These are phyloP conservation scores for Zymoseptoria pseudotritici DNA, from an alignment of 2,329 filamentous ascomycete genomes.

Conservation along the genomic window DNA sequence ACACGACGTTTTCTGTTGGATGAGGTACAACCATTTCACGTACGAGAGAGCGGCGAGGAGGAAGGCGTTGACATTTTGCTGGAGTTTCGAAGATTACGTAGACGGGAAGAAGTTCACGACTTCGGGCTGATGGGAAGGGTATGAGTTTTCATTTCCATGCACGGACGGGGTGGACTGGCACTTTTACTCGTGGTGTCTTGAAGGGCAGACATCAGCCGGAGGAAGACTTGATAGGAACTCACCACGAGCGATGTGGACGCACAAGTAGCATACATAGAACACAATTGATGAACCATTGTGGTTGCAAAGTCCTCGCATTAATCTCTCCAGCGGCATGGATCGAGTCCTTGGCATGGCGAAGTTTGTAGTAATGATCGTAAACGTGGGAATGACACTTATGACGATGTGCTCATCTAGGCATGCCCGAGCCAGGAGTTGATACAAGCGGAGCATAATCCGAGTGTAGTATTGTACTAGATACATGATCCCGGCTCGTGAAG, in stretches of 20 bases:
- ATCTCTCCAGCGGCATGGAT: background rate
- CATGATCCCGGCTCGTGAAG: background rate
- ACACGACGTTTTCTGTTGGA: background rate
- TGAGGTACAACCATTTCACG: background rate
- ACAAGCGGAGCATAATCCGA: background rate
- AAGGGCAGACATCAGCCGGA: background rate
- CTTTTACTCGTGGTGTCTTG: background rate
- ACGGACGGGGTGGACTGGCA: background rate
- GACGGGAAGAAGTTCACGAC: background rate
- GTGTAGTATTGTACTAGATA: background rate
- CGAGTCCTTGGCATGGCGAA: background rate
- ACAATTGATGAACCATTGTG: slow-evolving; percentile 2
- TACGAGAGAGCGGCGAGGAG: background rate
- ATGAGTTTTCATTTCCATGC: background rate
- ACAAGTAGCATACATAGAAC: background rate
- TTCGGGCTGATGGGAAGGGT: background rate
- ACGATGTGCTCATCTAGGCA: background rate
- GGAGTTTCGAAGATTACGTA: background rate
- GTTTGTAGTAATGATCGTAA: background rate
- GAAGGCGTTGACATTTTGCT: background rate
- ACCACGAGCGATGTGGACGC: background rate
- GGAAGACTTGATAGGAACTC: background rate
- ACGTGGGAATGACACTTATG: background rate
- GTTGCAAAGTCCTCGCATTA: slow-evolving; percentile 3
- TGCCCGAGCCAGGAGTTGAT: background rate